Base-by-base conservation (phyloP, 352 stramenopile genomes). In the Pythium diclinum region DNA sequence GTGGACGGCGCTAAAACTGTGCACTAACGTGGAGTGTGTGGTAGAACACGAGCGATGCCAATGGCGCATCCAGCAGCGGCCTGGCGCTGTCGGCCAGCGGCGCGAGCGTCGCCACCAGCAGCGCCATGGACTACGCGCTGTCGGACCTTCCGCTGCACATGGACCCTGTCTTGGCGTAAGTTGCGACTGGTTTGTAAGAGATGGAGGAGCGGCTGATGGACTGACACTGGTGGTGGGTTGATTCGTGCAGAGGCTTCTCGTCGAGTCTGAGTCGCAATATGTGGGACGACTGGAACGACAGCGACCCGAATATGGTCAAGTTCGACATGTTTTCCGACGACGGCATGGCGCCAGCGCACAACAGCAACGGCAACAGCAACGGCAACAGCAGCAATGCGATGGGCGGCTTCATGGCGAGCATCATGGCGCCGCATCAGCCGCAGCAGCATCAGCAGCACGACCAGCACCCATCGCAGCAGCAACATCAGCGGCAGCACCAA, bases 261-360 rank as follows among this genome's bases (percentile, higher is more conserved):
- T 89, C 81, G n/a, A 89, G 78, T 40, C 71, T 92, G 67, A 92
- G 83, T 46, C 83, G 87, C 44, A 95, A 95, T 65, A 68, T 95
- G 21, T 95, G 87, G 87, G 85, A 93, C 59, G 87, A 95, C 71
- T 95, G 87, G 87, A 95, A 91, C 62, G 86, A 94, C 60, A 83
- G 75, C 62, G 85, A 89, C 55, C 61, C 74, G 30, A 85, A 74
- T 59, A 85, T 92, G 48, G 67, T 71, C 33, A 88, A 89, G 67
- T 84, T 91, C 47, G 81, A 89, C 63, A 87, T 89, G 75, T 83
- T 90, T 33, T 72, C 69, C 14, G 59, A 64, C 56, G 65, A 72
- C 17, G 33, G 34, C 25, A 58, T 60, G 49, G 38, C 56, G 8
- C 10, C 49, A 1, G 32, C 61, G 32, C n/a, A 38, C 4, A 56